Evolutionary conservation across 108 stramenopile genomes (phyloP).

Genomic region (Aurantiochytrium sp.): DNA sequence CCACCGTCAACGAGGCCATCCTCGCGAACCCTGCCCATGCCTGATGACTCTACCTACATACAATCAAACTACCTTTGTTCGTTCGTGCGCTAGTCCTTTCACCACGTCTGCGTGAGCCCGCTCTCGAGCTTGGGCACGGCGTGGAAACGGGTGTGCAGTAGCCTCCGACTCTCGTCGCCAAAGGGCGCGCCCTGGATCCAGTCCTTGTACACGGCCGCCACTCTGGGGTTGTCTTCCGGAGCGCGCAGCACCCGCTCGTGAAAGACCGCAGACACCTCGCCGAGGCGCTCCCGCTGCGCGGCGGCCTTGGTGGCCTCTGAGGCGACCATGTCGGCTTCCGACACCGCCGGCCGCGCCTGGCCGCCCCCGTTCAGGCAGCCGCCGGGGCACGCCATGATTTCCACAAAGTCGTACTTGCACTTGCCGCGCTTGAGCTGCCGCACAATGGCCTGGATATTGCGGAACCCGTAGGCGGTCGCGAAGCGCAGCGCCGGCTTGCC

Average conservation of each 20-base stretch:
- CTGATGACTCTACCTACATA: too few species aligned
- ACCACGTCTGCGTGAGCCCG: neutral
- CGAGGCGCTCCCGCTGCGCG: neutral
- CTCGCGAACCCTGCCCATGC: too few species aligned
- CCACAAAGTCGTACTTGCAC: conserved; percentile 72
- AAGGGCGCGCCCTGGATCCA: neutral
- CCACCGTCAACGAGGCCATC: neutral
- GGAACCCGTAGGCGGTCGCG: conserved; percentile 91
- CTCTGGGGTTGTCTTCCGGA: neutral
- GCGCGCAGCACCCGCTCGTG: neutral
- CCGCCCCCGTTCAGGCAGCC: conserved; percentile 97
- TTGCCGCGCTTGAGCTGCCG: conserved; percentile 46
- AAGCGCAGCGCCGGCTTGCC: conserved; percentile 57
- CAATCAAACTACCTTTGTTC: too few species aligned
- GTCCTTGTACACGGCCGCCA: neutral
- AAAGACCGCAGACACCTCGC: neutral
- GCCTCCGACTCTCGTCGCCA: neutral
- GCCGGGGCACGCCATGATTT: conserved; percentile 95
- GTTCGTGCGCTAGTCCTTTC: too few species aligned
- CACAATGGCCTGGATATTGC: conserved; percentile 83
- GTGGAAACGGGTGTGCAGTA: conserved; percentile 39
- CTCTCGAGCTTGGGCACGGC: conserved; percentile 39
- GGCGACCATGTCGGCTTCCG: neutral
- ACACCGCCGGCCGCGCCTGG: conserved; percentile 46
- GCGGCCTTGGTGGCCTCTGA: neutral